Evolutionary conservation across 129 eudicot species (phyloP), one percentile per base, ranked within the genome.

Genomic region (Flaveria bidentis): DNA sequence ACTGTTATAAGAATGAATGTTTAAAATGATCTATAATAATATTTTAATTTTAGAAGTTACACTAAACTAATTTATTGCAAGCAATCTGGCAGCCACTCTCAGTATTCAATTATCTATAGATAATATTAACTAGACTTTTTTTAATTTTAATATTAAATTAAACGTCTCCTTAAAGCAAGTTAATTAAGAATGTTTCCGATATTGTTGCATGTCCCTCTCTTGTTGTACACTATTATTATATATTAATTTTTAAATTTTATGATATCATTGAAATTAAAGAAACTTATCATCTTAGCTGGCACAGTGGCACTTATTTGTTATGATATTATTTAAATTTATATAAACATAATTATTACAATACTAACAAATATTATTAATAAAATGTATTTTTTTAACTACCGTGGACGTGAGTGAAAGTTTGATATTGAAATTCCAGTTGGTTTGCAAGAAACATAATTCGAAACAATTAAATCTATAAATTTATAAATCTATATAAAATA

Each of bases 171-270:
- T 23, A 62, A 79, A 79, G 56, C 66, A 64, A 25, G 56, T 22
- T 79, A 72, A 72, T 79, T 79, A 79, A 79, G 73, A 51, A 79
- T 79, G 83, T 79, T n/a, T 66, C 84, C 79, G 39, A 42, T 73
- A 66, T 49, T 73, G 79, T 80, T 80, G 75, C 79, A 66, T 73
- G 79, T 73, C 69, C 61, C 15, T 2, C 47, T 80, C 63, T 46
- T 66, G 55, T 80, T 65, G 74, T 57, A 60, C 68, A 69, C 50
- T 42, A 30, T 14, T 77, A 47, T 23, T 23, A 41, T 72, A 30
- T 28, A 30, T 28, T 28, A 15, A 18, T 62, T 49, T 6, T 6
- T 50, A 26, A 25, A 11, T 13, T 63, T 62, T 30, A 65, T 49
- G 47, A 1, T 65, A 41, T n/a, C 44, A 56, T 70, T 56, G 17